Base-by-base conservation (phyloP, 768 basidiomycete species). In the Leccinum arenicola region DNA sequence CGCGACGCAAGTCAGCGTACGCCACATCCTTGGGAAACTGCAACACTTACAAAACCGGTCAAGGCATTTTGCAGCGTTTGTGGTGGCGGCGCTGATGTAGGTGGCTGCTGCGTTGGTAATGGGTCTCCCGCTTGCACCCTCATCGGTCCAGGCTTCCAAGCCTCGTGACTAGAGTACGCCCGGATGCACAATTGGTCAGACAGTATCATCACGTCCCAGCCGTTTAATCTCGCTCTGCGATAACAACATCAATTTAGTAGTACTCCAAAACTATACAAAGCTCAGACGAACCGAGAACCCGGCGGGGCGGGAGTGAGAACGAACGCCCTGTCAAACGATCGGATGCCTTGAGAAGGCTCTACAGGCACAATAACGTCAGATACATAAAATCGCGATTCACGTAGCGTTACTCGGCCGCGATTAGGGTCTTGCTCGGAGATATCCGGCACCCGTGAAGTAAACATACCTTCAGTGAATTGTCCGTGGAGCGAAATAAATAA, bases 301-400 rank as follows among this genome's bases (percentile, higher is more conserved):
- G 88, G 85, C 25, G 85, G 75, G 3, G 95, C 88, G 40, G 90
- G 89, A 5, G 87, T 85, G 25, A 99, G 78, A 56, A 98, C 82
- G 69, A 98, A 95, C 0, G 92, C 87, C 58, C 97, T 83, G 70
- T 97, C 94, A 74, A 99, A 99, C 21, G 95, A 96, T 50, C 96
- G 84, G 23, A 93, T 76, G 11, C 94, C 95, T 55, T 84, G 84
- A 9, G 85, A 78, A 27, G 88, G 87, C 64, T 83, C 88, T 91
- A 59, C 51, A 61, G 59, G 59, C 36, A 63, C 29, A 38, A 45
- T 19, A 59, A 45, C 36, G 61, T 74, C 35, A 72, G 68, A 35
- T 54, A 61, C 36, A 61, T 64, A 55, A 64, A 56, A 61, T 66
- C 63, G 66, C 50, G 27, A 51, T 25, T 12, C 11, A 54, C 23